Evolutionary conservation across 2,329 filamentous ascomycete species (phyloP).

Genomic region (Botryotinia globosa): DNA sequence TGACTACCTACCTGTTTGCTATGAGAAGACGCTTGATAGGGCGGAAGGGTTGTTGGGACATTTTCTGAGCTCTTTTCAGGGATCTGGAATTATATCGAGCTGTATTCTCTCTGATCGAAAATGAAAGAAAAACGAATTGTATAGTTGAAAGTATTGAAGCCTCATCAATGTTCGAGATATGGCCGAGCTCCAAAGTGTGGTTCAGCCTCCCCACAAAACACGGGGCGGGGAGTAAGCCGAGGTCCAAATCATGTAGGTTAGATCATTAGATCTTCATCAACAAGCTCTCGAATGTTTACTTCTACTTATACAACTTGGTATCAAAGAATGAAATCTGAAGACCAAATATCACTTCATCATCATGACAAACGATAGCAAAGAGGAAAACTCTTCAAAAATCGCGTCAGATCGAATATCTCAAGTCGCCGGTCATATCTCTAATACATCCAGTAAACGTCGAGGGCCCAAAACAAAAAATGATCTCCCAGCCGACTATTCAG

Average conservation of each 20-base stretch:
- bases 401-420: slow-evolving; percentile 37
- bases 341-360: neutral
- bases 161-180: neutral
- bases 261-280: neutral
- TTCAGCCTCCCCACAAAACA: neutral
- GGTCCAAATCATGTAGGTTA: slow-evolving; percentile 7
- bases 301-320: neutral
- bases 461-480: slow-evolving; percentile 39
- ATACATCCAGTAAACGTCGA: slow-evolving; percentile 34
- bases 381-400: slow-evolving; percentile 18
- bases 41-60: slow-evolving; percentile 11
- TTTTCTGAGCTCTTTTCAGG: neutral
- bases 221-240: slow-evolving; percentile 11
- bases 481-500: slow-evolving; percentile 59
- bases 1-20: slow-evolving; percentile 51
- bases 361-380: slow-evolving; percentile 23
- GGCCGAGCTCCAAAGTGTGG: neutral
- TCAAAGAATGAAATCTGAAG: neutral
- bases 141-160: neutral
- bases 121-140: neutral
- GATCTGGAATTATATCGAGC: neutral
- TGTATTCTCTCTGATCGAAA: neutral
- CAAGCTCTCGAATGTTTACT: neutral
- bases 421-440: slow-evolving; percentile 34
- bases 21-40: slow-evolving; percentile 51